phyloP scores from a whole-genome alignment of 164 flowering plant species.

The Santalum album region DNA sequence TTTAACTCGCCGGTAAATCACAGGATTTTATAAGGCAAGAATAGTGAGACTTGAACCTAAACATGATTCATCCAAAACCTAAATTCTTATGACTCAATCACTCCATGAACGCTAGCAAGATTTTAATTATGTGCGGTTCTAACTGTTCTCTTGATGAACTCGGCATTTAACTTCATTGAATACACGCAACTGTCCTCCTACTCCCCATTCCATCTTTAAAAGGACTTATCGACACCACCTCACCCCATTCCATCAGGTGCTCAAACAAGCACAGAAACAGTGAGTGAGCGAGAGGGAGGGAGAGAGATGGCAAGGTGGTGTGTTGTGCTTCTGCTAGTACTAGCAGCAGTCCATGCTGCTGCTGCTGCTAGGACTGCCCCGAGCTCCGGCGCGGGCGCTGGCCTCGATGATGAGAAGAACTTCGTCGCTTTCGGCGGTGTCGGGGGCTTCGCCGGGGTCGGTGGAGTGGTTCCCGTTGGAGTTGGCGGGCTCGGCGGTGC shows the following conservation, averaged over 20 bases:
- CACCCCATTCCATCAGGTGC: neutral
- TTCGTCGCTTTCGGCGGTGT: conserved; percentile 23
- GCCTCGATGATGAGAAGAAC: conserved; percentile 39
- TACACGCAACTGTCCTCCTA: conserved; percentile 16
- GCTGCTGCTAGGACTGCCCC: conserved; percentile 27
- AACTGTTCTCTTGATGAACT: too few species aligned
- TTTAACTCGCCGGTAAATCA: too few species aligned
- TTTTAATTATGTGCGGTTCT: too few species aligned
- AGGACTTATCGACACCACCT: neutral
- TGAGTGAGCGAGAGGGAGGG: conserved; percentile 4
- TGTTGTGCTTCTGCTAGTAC: conserved; percentile 14
- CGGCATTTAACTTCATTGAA: conserved; percentile 20
- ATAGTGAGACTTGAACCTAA: too few species aligned
- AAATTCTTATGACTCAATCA: too few species aligned
- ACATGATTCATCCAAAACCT: too few species aligned
- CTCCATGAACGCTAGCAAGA: too few species aligned
- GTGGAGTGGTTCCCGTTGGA: too few species aligned
- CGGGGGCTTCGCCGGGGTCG: conserved; percentile 27
- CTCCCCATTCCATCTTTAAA: conserved; percentile 9
- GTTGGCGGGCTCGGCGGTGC: conserved; percentile 17
- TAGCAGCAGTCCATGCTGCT: conserved; percentile 11
- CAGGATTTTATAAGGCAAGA: too few species aligned
- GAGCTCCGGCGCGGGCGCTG: conserved; percentile 16
- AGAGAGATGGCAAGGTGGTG: conserved; percentile 22
- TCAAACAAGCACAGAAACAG: conserved; percentile 1